A percentile compares a stretch with the other conserved stretches of the same genome.
Evolutionary conservation across 106 monocot species (phyloP).

Genomic region (Chionographis japonica): DNA sequence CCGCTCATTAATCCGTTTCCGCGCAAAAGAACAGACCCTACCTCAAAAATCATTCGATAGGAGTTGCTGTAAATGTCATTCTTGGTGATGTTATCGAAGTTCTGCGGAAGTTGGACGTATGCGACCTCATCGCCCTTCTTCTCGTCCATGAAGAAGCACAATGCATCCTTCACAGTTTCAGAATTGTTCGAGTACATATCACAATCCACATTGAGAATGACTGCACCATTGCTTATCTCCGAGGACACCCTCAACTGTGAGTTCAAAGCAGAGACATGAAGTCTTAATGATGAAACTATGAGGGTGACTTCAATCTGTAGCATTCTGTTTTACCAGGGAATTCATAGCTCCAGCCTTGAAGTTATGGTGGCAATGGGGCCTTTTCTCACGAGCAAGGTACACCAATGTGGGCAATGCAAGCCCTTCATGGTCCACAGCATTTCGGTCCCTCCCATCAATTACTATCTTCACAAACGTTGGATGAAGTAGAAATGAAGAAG

Average conservation of each 20-base stretch:
- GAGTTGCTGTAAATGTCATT: constrained; percentile 37
- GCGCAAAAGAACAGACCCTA: no score
- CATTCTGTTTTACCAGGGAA: constrained; percentile 33
- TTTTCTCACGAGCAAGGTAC: constrained; percentile 83
- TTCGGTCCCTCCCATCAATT: constrained; percentile 55
- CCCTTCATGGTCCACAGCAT: constrained; percentile 28
- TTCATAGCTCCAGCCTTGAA: constrained; percentile 88
- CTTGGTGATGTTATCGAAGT: constrained; percentile 31
- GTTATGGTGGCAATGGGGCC: constrained; percentile 47
- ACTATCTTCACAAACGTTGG: constrained; percentile 33
- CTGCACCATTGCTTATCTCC: constrained; percentile 61
- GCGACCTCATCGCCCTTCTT: constrained; percentile 29
- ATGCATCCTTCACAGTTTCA: constrained; percentile 35
- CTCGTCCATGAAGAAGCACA: constrained; percentile 55
- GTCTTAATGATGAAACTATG: not conserved
- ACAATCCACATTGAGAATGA: constrained; percentile 70
- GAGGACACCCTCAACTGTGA: constrained; percentile 63
- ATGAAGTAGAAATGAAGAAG: not conserved
- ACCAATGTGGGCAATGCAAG: constrained; percentile 52
- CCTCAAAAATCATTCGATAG: constrained; percentile 6
- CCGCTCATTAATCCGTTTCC: no score
- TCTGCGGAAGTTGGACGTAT: constrained; percentile 40
- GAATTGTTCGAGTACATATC: constrained; percentile 77
- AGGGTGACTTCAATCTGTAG: no score
- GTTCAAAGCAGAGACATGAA: not conserved